Conservation (phyloP, 2,329 filamentous ascomycete genomes). For the Penicillium sp. region DNA sequence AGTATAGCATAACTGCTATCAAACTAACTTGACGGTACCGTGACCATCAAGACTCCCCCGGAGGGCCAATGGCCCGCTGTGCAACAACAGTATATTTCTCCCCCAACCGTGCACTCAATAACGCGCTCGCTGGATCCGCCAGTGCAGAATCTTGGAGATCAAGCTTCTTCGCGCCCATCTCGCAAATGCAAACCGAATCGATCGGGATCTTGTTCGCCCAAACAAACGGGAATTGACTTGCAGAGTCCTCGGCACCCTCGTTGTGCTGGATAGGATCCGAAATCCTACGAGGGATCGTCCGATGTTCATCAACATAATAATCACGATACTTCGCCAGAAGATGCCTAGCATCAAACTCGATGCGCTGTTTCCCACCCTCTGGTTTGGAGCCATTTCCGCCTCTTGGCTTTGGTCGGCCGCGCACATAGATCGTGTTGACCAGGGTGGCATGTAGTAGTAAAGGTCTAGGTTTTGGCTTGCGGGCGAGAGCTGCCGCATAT, state of each 20-base stretch:
- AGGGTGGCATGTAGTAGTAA: constrained; percentile 83
- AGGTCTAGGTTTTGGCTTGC: constrained; percentile 48
- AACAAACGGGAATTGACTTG: constrained; percentile 49
- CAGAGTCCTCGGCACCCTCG: not conserved
- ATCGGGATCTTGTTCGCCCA: constrained; percentile 73
- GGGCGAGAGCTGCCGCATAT: constrained; percentile 13
- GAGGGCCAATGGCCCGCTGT: constrained; percentile 32
- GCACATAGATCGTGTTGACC: constrained; percentile 78
- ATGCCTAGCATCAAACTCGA: constrained; percentile 50
- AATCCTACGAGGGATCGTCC: constrained; percentile 20
- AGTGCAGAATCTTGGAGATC: constrained; percentile 42
- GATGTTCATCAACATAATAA: constrained; percentile 36
- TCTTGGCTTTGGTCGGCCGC: constrained; percentile 21
- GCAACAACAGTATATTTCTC: constrained; percentile 59
- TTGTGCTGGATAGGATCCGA: not conserved
- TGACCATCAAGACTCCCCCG: not conserved
- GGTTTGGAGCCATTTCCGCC: not conserved
- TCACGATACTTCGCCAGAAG: constrained; percentile 38
- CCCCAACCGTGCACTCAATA: constrained; percentile 52
- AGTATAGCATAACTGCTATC: not conserved
- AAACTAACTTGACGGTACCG: constrained; percentile 1
- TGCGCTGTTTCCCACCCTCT: constrained; percentile 36
- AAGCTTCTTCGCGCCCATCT: constrained; percentile 80
- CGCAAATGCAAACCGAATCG: constrained; percentile 77
- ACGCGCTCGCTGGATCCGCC: constrained; percentile 10